Evolutionary conservation across 2,329 filamentous ascomycete species (phyloP).

Genomic region (Mariannaea sp.): DNA sequence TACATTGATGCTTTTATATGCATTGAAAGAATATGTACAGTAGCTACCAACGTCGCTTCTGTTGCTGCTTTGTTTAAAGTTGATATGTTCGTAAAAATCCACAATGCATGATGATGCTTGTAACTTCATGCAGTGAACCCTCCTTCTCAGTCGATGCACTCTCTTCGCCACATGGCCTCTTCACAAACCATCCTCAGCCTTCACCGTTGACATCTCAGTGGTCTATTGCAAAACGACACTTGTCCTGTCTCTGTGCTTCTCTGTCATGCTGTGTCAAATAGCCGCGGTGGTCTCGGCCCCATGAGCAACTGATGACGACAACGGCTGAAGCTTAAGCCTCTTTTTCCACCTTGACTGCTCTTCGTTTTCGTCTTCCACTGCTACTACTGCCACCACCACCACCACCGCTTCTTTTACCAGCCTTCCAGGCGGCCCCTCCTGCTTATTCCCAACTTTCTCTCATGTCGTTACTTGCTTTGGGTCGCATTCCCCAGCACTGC

Average conservation of each 20-base stretch:
- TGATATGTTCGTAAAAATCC: no score
- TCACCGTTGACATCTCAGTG: neutral
- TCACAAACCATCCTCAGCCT: neutral
- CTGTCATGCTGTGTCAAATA: neutral
- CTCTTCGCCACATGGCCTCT: neutral
- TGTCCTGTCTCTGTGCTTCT: neutral
- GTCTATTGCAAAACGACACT: neutral
- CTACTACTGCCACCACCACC: no score
- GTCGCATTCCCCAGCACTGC: neutral
- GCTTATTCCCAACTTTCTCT: no score
- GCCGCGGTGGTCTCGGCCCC: conserved; percentile 11
- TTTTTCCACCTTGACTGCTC: neutral
- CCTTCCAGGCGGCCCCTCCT: no score
- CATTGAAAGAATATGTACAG: no score
- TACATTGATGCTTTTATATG: no score
- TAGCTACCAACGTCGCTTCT: no score
- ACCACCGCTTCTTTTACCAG: conserved; percentile 2
- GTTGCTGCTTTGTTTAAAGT: no score
- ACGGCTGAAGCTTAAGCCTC: conserved; percentile 12
- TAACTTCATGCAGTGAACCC: neutral
- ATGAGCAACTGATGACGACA: conserved; percentile 12
- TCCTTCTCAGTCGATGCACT: neutral
- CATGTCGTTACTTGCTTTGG: no score
- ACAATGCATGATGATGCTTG: no score
- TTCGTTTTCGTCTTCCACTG: no score